These are phyloP conservation scores for Neurospora terricola DNA, from an alignment of 495 filamentous ascomycete species.

Conservation along the genomic window DNA sequence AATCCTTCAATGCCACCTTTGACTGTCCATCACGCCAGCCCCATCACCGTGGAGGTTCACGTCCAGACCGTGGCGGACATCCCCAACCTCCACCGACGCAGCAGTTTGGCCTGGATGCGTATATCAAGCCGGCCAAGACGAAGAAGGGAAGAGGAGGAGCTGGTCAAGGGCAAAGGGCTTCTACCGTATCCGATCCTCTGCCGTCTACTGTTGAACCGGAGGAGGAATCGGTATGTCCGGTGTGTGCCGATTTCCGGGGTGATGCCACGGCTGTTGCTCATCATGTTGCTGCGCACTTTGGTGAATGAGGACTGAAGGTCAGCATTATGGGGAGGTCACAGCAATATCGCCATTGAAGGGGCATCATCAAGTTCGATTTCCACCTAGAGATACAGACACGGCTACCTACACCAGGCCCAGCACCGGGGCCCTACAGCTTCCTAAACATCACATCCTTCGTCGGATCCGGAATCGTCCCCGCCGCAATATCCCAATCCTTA, in stretches of 20 bases:
- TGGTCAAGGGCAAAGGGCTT: conserved; percentile 18
- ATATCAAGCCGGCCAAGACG: conserved; percentile 32
- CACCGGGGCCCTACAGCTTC: neutral
- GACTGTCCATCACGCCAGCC: neutral
- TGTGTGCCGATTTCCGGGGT: conserved; percentile 49
- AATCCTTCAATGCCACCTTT: neutral
- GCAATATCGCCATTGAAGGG: neutral
- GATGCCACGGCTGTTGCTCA: conserved; percentile 48
- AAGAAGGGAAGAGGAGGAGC: conserved; percentile 3
- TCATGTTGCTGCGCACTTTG: conserved; percentile 49
- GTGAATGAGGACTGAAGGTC: conserved; percentile 10
- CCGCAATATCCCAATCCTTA: conserved; percentile 9
- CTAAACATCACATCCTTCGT: conserved; percentile 21
- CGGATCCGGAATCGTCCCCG: conserved; percentile 13
- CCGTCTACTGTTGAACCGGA: neutral
- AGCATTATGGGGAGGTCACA: neutral
- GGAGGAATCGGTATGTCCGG: conserved; percentile 39
- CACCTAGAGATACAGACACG: neutral
- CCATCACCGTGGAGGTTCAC: neutral
- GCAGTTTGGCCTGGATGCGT: conserved; percentile 31
- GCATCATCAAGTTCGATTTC: neutral
- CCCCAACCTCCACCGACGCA: conserved; percentile 7
- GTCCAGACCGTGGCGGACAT: neutral
- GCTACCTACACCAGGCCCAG: neutral
- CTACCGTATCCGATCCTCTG: conserved; percentile 7